Evolutionary conservation across 2,329 filamentous ascomycete genomes (phyloP).

Genomic region (Cordyceps cateniannulata): DNA sequence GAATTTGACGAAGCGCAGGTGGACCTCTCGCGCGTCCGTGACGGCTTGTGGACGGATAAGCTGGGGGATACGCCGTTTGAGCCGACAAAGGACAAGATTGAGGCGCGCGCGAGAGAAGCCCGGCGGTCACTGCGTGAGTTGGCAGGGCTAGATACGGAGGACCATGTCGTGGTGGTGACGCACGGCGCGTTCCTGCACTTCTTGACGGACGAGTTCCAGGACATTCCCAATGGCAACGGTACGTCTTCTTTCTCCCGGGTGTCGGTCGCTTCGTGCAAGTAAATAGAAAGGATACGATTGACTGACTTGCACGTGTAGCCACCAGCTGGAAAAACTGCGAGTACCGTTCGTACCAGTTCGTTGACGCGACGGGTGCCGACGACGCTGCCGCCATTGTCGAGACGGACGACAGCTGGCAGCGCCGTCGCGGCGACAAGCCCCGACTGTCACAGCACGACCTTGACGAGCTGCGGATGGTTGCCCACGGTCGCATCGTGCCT

Average conservation of each 20-base stretch:
- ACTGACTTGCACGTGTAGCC: constrained; percentile 34
- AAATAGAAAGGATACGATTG: no score
- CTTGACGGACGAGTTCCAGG: constrained; percentile 74
- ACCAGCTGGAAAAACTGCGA: constrained; percentile 73
- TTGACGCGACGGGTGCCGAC: constrained; percentile 43
- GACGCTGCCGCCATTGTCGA: constrained; percentile 41
- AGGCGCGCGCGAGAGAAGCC: constrained; percentile 53
- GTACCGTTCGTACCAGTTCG: constrained; percentile 61
- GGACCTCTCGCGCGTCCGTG: constrained; percentile 54
- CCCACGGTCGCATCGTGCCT: constrained; percentile 29
- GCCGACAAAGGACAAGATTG: constrained; percentile 46
- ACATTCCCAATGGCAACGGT: constrained; percentile 39
- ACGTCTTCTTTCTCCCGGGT: no score
- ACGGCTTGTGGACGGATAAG: constrained; percentile 67
- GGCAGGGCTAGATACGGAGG: constrained; percentile 35
- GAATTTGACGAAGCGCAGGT: constrained; percentile 55
- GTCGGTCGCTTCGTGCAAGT: no score
- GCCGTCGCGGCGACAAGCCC: constrained; percentile 34
- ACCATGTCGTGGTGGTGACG: constrained; percentile 67
- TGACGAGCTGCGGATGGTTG: constrained; percentile 34
- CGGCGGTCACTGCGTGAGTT: constrained; percentile 50
- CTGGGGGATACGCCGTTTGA: constrained; percentile 34
- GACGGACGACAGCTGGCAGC: constrained; percentile 41
- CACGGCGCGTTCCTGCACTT: constrained; percentile 84
- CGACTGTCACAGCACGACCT: constrained; percentile 41